These are phyloP conservation scores for Rosa persica DNA, from an alignment of 306 rosid species.

Conservation along the genomic window DNA sequence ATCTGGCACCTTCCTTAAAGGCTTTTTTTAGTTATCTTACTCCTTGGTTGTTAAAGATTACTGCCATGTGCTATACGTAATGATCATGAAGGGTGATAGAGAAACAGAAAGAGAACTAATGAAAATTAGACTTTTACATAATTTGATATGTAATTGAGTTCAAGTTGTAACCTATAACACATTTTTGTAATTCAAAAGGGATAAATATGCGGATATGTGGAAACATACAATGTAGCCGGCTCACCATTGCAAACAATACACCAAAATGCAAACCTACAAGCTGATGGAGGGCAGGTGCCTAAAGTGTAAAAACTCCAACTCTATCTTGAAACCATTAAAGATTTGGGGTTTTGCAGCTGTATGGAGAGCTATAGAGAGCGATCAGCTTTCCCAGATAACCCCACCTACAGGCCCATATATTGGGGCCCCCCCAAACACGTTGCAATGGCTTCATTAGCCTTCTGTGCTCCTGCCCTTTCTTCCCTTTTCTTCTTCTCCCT, in stretches of 20 bases:
- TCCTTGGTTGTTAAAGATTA: background rate
- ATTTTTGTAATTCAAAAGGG: conserved; percentile 19
- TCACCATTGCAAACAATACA: conserved; percentile 28
- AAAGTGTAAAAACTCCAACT: conserved; percentile 33
- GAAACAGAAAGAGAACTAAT: background rate
- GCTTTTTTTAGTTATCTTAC: background rate
- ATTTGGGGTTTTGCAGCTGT: conserved; percentile 16
- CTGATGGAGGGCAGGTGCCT: conserved; percentile 24
- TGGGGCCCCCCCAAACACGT: conserved; percentile 63
- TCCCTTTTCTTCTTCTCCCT: conserved; percentile 97
- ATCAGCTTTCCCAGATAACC: conserved; percentile 13
- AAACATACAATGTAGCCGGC: conserved; percentile 30
- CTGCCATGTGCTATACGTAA: background rate
- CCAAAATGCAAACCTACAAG: conserved; percentile 32
- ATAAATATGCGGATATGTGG: conserved; percentile 16
- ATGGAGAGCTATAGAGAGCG: conserved; percentile 2
- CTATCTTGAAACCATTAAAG: conserved; percentile 30
- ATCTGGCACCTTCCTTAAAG: background rate
- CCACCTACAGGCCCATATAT: conserved; percentile 31
- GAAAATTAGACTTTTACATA: conserved; percentile 15
- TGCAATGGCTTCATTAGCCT: conserved; percentile 76
- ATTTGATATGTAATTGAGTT: conserved; percentile 5
- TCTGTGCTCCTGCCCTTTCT: conserved; percentile 73
- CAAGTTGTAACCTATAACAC: conserved; percentile 20
- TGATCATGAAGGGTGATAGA: background rate